These are phyloP conservation scores for Golubevia pallescens DNA, from an alignment of 1,284 basidiomycete species.

Conservation along the genomic window DNA sequence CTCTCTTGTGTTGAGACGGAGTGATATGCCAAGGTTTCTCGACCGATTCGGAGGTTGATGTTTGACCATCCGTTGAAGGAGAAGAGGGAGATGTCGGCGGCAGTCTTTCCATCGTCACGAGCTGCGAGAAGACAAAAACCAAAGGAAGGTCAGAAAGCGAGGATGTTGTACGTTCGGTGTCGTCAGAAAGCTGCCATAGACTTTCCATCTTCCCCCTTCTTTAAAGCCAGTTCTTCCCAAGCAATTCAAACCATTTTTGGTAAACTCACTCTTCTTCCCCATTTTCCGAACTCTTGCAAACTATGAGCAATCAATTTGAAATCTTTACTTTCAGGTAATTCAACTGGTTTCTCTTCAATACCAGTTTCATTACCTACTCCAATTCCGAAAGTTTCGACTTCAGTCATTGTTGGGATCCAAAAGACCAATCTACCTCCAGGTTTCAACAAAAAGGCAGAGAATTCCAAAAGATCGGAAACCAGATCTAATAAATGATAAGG, in stretches of 20 bases:
- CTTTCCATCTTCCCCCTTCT: too few relatives aligned
- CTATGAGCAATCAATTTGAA: slow-evolving; percentile 89
- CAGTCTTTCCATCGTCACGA: slow-evolving; percentile 52
- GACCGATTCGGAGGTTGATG: slow-evolving; percentile 19
- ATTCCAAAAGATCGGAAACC: slow-evolving; percentile 78
- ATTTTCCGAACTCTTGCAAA: slow-evolving; percentile 91
- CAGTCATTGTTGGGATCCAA: slow-evolving; percentile 66
- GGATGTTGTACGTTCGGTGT: too few relatives aligned
- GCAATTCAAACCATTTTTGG: too few relatives aligned
- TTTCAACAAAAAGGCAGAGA: slow-evolving; percentile 82
- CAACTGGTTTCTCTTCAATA: slow-evolving; percentile 82
- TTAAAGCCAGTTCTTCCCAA: too few relatives aligned
- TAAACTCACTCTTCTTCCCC: slow-evolving; percentile 87
- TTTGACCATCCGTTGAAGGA: too few relatives aligned
- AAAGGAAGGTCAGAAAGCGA: too few relatives aligned
- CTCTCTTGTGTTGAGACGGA: slow-evolving; percentile 9
- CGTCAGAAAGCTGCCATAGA: too few relatives aligned
- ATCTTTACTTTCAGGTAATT: slow-evolving; percentile 77
- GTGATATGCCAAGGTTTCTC: slow-evolving; percentile 4
- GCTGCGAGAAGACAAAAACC: slow-evolving; percentile 8
- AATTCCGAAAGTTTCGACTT: slow-evolving; percentile 12
- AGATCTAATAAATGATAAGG: slow-evolving; percentile 92
- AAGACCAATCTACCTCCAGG: slow-evolving; percentile 89
- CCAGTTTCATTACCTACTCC: slow-evolving; percentile 71
- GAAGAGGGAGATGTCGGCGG: slow-evolving; percentile 5